Percentiles rank a stretch among this genome's conserved stretches.
phyloP scores from a whole-genome alignment of 176 grass and related monocot species.

The Oryza glaberrima region DNA sequence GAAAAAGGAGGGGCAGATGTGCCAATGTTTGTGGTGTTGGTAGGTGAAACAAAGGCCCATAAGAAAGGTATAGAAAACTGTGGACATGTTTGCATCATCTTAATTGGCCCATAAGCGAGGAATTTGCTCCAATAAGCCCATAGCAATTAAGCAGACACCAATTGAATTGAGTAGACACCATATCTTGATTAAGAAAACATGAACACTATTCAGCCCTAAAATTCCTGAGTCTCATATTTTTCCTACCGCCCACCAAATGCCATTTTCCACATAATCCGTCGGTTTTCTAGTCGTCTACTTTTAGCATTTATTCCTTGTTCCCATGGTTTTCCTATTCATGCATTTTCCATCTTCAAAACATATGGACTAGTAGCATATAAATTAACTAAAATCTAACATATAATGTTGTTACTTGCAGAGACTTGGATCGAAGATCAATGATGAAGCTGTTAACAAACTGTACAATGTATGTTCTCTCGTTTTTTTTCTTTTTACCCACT shows the following conservation, averaged over 20 bases:
- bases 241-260: not conserved
- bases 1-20: not conserved
- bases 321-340: not conserved
- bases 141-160: not conserved
- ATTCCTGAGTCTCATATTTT: not conserved
- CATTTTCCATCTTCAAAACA: not conserved
- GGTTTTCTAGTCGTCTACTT: not conserved
- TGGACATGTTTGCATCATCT: not conserved
- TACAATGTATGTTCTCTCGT: constrained; percentile 57
- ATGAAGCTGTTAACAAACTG: constrained; percentile 58
- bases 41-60: not conserved
- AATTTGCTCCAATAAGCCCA: not conserved
- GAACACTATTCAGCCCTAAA: not conserved
- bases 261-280: not conserved
- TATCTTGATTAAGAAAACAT: not conserved
- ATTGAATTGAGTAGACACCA: not conserved
- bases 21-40: not conserved
- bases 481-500: constrained; percentile 17
- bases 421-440: constrained; percentile 68
- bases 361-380: not conserved
- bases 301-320: not conserved
- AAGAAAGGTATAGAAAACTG: not conserved
- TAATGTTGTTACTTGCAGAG: constrained; percentile 47
- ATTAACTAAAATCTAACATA: not conserved
- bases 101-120: not conserved